Evolutionary conservation across 768 basidiomycete genomes (phyloP).

Genomic region (Podaxis rugospora): DNA sequence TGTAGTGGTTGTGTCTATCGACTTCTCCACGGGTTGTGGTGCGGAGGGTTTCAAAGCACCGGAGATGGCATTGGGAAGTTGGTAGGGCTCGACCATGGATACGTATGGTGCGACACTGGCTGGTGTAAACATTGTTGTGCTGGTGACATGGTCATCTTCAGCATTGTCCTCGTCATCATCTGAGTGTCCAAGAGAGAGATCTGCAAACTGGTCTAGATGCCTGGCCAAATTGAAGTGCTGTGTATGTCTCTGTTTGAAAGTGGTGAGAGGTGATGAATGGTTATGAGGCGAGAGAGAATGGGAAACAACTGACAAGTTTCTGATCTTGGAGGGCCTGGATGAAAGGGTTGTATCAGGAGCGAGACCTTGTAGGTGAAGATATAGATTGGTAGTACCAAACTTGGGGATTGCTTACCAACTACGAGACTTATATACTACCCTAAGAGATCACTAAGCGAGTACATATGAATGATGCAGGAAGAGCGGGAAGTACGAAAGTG

Average conservation of each 20-base stretch:
- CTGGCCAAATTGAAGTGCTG: conserved; percentile 60
- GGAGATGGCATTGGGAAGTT: conserved; percentile 10
- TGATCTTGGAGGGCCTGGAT: conserved; percentile 74
- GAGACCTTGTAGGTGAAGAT: too few species aligned
- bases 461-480: too few species aligned
- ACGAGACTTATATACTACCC: too few species aligned
- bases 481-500: too few species aligned
- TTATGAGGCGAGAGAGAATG: background rate
- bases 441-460: too few species aligned
- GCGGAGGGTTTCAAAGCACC: conserved; percentile 10
- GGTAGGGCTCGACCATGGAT: conserved; percentile 31
- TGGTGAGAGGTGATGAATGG: background rate
- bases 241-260: conserved; percentile 52
- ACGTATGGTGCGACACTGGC: conserved; percentile 43
- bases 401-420: too few species aligned
- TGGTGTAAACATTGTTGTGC: conserved; percentile 21
- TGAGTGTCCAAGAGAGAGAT: conserved; percentile 59
- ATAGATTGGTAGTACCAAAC: too few species aligned
- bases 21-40: background rate
- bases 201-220: conserved; percentile 50
- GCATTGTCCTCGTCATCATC: conserved; percentile 48
- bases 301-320: conserved; percentile 54
- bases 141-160: conserved; percentile 18
- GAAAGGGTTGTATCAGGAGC: too few species aligned
- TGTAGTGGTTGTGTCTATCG: background rate